A percentile compares a stretch with the other conserved stretches of the same genome.
phyloP scores from a whole-genome alignment of 371 early-diverging fungal genomes.

The Circinella minor region DNA sequence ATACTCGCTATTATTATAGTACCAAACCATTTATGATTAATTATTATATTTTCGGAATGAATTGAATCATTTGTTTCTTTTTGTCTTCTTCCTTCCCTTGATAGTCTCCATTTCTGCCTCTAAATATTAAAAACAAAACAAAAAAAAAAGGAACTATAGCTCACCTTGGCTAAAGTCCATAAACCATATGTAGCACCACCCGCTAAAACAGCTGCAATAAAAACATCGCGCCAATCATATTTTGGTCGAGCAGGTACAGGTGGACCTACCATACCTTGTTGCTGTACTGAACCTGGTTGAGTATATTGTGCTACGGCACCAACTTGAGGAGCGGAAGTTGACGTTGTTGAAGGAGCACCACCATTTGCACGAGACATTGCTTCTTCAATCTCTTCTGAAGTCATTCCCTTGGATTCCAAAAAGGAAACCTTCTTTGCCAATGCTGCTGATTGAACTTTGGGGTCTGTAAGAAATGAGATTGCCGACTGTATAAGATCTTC shows the following conservation, averaged over 20 bases:
- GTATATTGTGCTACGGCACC: conserved; percentile 21
- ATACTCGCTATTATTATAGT: conserved; percentile 54
- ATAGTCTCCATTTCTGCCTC: not conserved
- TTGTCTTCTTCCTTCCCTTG: no score
- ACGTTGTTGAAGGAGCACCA: conserved; percentile 22
- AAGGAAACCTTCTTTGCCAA: conserved; percentile 92
- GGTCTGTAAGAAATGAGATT: conserved; percentile 90
- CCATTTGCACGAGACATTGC: conserved; percentile 78
- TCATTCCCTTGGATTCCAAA: conserved; percentile 94
- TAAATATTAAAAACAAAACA: not conserved
- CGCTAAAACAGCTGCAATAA: conserved; percentile 86
- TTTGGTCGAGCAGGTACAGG: conserved; percentile 76
- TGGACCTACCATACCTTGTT: conserved; percentile 38
- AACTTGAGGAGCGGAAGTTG: conserved; percentile 28
- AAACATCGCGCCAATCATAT: conserved; percentile 91
- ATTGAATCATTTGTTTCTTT: no score
- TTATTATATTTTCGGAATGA: no score
- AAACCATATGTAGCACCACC: conserved; percentile 89
- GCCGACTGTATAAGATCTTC: conserved; percentile 88
- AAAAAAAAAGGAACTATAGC: no score
- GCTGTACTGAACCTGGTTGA: conserved; percentile 12
- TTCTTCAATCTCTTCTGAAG: conserved; percentile 89
- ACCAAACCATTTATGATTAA: not conserved
- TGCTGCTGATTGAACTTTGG: conserved; percentile 88
- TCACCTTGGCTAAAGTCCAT: conserved; percentile 80